phyloP scores from a whole-genome alignment of 495 filamentous ascomycete genomes.

The Trichoderma virens region DNA sequence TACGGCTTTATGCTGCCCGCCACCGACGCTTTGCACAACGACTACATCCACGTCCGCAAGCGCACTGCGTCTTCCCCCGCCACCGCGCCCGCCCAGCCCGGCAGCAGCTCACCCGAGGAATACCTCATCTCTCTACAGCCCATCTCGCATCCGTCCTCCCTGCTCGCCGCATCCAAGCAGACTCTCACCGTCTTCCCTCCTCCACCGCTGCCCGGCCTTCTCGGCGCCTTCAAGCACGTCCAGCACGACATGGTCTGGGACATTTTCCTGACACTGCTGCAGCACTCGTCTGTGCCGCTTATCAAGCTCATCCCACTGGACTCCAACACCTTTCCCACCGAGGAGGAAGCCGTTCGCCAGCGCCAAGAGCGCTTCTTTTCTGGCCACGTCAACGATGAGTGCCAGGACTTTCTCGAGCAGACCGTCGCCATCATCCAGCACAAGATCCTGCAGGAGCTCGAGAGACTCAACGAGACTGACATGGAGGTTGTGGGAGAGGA shows the following conservation, averaged over 20 bases:
- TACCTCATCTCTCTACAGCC: conserved; percentile 36
- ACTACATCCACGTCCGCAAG: conserved; percentile 41
- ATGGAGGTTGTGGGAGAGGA: conserved; percentile 22
- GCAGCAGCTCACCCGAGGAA: conserved; percentile 19
- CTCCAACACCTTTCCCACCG: neutral
- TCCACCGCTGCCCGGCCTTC: conserved; percentile 15
- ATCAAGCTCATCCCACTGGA: conserved; percentile 12
- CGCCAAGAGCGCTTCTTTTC: conserved; percentile 4
- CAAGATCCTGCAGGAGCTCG: conserved; percentile 24
- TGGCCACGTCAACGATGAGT: neutral
- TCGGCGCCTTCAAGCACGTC: conserved; percentile 31
- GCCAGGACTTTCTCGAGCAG: conserved; percentile 16
- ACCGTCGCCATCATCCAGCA: conserved; percentile 19
- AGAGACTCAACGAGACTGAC: conserved; percentile 25
- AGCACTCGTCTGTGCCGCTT: neutral
- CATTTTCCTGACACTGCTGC: conserved; percentile 18
- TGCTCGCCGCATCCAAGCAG: conserved; percentile 25
- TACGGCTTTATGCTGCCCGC: conserved; percentile 45
- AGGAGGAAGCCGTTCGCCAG: neutral
- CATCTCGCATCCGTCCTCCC: conserved; percentile 27
- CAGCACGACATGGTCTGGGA: conserved; percentile 35
- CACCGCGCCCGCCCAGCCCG: conserved; percentile 7
- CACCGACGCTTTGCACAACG: conserved; percentile 34
- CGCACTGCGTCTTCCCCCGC: conserved; percentile 16
- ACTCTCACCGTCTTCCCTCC: conserved; percentile 9